Evolutionary conservation across 495 filamentous ascomycete genomes (phyloP).

Genomic region (Podospora tetraspora): DNA sequence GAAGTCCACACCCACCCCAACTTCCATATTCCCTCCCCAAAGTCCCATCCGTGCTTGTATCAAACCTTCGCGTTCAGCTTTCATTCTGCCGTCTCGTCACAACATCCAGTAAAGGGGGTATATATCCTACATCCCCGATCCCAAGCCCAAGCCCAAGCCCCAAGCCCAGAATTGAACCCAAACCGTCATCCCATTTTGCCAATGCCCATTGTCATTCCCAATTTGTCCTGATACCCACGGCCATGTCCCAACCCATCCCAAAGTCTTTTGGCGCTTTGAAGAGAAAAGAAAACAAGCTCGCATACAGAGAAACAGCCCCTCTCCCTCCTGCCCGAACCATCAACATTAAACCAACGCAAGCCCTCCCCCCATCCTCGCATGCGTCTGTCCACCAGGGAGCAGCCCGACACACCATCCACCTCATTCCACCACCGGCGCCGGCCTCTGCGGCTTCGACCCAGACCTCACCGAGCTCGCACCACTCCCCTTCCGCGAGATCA

Average conservation of each 20-base stretch:
- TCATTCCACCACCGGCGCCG: neutral
- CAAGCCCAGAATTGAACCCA: neutral
- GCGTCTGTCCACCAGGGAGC: conserved; percentile 6
- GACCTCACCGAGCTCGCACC: conserved; percentile 9
- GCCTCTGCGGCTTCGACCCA: neutral
- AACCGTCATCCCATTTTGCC: neutral
- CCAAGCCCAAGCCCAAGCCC: neutral
- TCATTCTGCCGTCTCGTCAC: conserved; percentile 2
- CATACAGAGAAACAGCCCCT: neutral
- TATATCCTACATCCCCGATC: conserved; percentile 21
- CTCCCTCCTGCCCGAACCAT: neutral
- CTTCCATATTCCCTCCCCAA: too few species aligned
- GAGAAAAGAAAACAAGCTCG: neutral
- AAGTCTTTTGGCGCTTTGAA: neutral
- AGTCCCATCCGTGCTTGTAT: too few species aligned
- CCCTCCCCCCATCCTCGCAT: neutral
- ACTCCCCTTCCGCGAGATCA: conserved; percentile 13
- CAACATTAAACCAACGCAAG: neutral
- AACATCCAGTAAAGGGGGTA: conserved; percentile 15
- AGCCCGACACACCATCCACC: neutral
- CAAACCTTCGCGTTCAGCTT: too few species aligned
- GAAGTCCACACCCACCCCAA: too few species aligned
- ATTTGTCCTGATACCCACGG: neutral
- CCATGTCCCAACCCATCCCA: neutral
- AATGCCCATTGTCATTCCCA: neutral